phyloP scores from a whole-genome alignment of 345 rosid genomes.

The Citrus hindsii region DNA sequence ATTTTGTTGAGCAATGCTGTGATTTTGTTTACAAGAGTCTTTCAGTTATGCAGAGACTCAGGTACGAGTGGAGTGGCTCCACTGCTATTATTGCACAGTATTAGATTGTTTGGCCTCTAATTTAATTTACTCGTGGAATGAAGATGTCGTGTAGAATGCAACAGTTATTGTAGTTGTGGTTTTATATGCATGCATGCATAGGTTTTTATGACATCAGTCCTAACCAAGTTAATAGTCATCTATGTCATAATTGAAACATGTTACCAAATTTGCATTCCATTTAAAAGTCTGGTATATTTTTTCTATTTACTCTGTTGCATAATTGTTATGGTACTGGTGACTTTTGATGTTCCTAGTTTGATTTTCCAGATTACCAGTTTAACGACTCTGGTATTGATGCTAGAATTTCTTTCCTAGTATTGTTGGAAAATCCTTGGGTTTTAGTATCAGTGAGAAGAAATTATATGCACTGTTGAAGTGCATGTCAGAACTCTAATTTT shows the following conservation, averaged over 20 bases:
- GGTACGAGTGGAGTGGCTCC: conserved; percentile 30
- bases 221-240: background rate
- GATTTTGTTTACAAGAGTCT: conserved; percentile 67
- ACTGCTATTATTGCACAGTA: background rate
- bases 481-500: background rate
- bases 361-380: background rate
- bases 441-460: background rate
- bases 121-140: background rate
- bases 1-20: conserved; percentile 60
- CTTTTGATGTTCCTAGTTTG: background rate
- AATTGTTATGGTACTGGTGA: background rate
- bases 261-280: background rate
- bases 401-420: background rate
- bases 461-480: background rate
- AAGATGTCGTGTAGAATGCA: background rate
- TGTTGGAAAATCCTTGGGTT: background rate
- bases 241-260: background rate
- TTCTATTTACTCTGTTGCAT: background rate
- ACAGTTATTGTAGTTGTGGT: background rate
- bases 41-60: conserved; percentile 61
- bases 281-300: background rate
- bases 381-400: background rate
- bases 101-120: background rate
- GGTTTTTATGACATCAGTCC: background rate
- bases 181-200: background rate